These are phyloP conservation scores for Blastobotrys serpentis DNA, from an alignment of 1,139 yeast species.

Conservation along the genomic window DNA sequence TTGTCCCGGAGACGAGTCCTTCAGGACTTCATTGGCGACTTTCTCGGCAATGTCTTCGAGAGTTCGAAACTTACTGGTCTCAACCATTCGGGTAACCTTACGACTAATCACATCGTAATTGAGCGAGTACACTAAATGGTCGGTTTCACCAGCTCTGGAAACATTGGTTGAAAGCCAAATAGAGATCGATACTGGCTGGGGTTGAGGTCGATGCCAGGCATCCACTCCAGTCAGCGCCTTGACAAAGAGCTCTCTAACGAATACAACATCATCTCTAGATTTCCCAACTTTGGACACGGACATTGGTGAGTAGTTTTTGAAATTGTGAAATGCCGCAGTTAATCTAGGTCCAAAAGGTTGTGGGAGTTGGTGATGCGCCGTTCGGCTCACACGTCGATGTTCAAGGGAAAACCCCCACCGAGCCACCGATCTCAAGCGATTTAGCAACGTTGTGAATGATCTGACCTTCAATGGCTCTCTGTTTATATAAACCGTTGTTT, in stretches of 20 bases:
- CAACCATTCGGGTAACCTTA: conserved; percentile 55
- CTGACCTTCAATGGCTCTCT: too few species aligned
- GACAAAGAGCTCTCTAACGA: conserved; percentile 56
- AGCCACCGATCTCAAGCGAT: background rate
- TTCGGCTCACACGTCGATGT: background rate
- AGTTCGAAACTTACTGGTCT: conserved; percentile 47
- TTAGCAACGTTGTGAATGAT: background rate
- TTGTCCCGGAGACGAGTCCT: conserved; percentile 52
- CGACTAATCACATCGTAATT: conserved; percentile 84
- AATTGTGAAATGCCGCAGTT: background rate
- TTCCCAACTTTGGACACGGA: conserved; percentile 5
- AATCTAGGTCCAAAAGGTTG: background rate
- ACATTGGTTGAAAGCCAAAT: conserved; percentile 67
- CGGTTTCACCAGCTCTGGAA: conserved; percentile 66
- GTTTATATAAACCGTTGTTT: too few species aligned
- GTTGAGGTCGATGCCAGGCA: conserved; percentile 69
- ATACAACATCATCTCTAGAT: conserved; percentile 48
- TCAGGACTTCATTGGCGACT: conserved; percentile 50
- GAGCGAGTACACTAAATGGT: conserved; percentile 75
- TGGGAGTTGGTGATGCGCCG: background rate
- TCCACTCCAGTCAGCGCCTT: conserved; percentile 71
- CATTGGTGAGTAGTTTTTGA: background rate
- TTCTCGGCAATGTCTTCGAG: conserved; percentile 59
- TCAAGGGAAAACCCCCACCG: background rate
- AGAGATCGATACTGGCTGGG: conserved; percentile 66